Conservation (phyloP, 148 eudicot species). For the Rhododendron vialii region DNA sequence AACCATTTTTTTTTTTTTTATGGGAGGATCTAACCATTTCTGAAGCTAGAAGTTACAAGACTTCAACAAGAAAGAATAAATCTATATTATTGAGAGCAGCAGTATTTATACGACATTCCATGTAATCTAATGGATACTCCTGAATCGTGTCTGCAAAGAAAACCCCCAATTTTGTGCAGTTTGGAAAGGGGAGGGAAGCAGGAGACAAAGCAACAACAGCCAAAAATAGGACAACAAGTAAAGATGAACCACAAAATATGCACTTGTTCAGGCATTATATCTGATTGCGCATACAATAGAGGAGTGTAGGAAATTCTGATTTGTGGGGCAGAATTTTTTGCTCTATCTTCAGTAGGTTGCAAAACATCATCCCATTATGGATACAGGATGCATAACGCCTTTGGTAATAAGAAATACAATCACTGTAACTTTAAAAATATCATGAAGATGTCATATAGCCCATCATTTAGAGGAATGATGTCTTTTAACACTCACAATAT, state of each 20-base stretch:
- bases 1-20: too few relatives aligned
- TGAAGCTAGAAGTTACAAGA: neutral
- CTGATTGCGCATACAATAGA: neutral
- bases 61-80: neutral
- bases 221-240: neutral
- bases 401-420: neutral
- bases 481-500: neutral
- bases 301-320: neutral
- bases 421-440: neutral
- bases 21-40: neutral
- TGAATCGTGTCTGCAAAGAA: neutral
- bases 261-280: neutral
- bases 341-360: neutral
- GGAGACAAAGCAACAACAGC: neutral
- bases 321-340: neutral
- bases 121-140: neutral
- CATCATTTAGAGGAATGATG: neutral
- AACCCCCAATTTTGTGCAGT: neutral
- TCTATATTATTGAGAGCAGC: neutral
- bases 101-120: neutral
- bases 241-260: neutral
- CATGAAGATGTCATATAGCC: neutral
- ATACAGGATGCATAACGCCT: neutral
- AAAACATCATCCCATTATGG: neutral
- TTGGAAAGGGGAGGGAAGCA: neutral